phyloP scores from a whole-genome alignment of 2,329 filamentous ascomycete genomes.

The Volutella citrinella region DNA sequence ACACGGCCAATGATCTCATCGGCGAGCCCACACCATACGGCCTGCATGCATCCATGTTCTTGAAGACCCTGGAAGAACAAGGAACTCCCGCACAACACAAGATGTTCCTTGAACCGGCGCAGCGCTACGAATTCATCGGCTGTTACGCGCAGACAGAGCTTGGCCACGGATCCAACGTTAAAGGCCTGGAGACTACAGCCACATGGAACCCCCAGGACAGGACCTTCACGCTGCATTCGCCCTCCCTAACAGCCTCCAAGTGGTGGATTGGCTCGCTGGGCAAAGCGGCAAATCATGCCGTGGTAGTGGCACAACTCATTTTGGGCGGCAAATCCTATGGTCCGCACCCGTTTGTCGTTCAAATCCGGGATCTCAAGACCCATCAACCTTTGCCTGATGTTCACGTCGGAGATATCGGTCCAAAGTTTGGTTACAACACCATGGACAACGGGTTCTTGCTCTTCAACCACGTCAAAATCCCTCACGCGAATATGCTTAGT shows the following conservation, averaged over 20 bases:
- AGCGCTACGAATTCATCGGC: slow-evolving; percentile 69
- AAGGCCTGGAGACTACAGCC: slow-evolving; percentile 69
- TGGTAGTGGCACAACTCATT: slow-evolving; percentile 75
- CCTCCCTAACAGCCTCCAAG: slow-evolving; percentile 71
- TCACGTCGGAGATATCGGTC: slow-evolving; percentile 77
- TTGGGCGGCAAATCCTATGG: slow-evolving; percentile 67
- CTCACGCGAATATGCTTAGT: slow-evolving; percentile 70
- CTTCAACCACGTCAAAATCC: slow-evolving; percentile 70
- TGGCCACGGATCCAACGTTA: slow-evolving; percentile 74
- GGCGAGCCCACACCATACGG: slow-evolving; percentile 73
- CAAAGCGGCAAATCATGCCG: slow-evolving; percentile 71
- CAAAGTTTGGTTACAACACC: slow-evolving; percentile 76
- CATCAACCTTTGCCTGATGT: slow-evolving; percentile 67
- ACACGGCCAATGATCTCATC: slow-evolving; percentile 64
- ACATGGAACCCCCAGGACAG: slow-evolving; percentile 72
- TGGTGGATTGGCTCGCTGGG: slow-evolving; percentile 85
- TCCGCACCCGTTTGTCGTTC: slow-evolving; percentile 76
- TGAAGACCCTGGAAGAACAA: slow-evolving; percentile 64
- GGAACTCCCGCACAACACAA: slow-evolving; percentile 71
- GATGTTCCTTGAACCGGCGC: slow-evolving; percentile 66
- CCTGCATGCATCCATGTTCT: slow-evolving; percentile 57
- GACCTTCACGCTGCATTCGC: slow-evolving; percentile 73
- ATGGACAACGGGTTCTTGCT: slow-evolving; percentile 82
- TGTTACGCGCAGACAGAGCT: slow-evolving; percentile 82
- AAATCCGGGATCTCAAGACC: slow-evolving; percentile 67